Evolutionary conservation across 2,329 filamentous ascomycete genomes (phyloP).

Genomic region (Calonectria hawksworthii): DNA sequence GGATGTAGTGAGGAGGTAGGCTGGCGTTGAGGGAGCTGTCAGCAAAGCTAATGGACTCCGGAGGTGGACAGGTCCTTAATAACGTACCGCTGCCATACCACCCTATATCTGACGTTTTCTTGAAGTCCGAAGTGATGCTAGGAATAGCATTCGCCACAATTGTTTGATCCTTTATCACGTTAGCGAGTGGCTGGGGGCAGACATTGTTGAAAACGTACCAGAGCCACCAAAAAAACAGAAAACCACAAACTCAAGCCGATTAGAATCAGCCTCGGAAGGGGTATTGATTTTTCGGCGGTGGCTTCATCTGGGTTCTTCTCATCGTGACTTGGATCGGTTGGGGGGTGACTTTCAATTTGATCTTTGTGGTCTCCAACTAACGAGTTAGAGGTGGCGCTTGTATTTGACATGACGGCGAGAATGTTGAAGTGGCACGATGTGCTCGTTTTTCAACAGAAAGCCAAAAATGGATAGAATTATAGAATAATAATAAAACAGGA

Average conservation of each 20-base stretch:
- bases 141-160: slow-evolving; percentile 61
- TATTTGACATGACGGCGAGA: not conserved
- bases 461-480: not conserved
- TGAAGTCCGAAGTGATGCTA: slow-evolving; percentile 57
- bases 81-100: slow-evolving; percentile 59
- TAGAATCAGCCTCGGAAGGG: not conserved
- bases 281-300: not conserved
- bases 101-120: slow-evolving; percentile 60
- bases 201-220: not conserved
- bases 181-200: not conserved
- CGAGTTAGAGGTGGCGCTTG: not conserved
- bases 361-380: rapidly evolving
- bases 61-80: not conserved
- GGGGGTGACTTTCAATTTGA: not conserved
- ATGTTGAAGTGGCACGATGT: not conserved
- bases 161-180: slow-evolving; percentile 47
- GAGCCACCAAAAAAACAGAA: not conserved
- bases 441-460: not conserved
- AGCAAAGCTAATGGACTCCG: not conserved
- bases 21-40: slow-evolving; percentile 19
- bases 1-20: slow-evolving; percentile 57
- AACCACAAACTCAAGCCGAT: not conserved
- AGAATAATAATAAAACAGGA: not conserved
- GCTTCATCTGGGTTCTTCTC: not conserved
- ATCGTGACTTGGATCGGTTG: not conserved